Conservation (phyloP, 345 rosid genomes). For the Gynandropsis gynandra region DNA sequence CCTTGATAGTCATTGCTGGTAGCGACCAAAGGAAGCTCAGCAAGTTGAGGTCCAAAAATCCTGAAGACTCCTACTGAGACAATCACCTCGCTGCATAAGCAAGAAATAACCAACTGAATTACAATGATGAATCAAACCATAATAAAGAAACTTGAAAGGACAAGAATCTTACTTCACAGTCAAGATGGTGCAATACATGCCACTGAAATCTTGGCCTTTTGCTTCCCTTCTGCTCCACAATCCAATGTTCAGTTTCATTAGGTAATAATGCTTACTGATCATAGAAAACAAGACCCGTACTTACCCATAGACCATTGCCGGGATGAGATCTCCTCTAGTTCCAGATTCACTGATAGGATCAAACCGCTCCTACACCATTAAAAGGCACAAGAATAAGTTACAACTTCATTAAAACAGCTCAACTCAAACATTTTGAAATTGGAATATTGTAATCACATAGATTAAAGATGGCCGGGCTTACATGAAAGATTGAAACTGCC, state of each 20-base stretch:
- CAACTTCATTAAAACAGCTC: no score
- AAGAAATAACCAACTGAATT: background rate
- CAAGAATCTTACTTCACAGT: conserved; percentile 47
- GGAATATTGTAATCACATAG: background rate
- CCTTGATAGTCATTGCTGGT: conserved; percentile 78
- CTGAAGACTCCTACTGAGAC: conserved; percentile 88
- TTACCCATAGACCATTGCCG: conserved; percentile 89
- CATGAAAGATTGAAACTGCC: conserved; percentile 72
- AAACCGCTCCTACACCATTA: conserved; percentile 66
- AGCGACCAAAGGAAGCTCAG: conserved; percentile 92
- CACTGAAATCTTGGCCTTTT: conserved; percentile 85
- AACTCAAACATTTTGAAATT: conserved; percentile 6
- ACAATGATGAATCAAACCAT: background rate
- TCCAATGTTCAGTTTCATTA: no score
- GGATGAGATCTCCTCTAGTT: conserved; percentile 71
- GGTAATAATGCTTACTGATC: no score
- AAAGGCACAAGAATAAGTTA: background rate
- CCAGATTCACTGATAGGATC: conserved; percentile 73
- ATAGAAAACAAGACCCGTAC: conserved; percentile 3
- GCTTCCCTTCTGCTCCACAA: conserved; percentile 56
- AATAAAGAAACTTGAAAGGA: background rate
- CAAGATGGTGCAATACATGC: conserved; percentile 66
- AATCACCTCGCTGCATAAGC: conserved; percentile 46
- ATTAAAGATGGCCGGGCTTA: conserved; percentile 25
- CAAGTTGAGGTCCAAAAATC: conserved; percentile 72